Evolutionary conservation across 2,329 filamentous ascomycete species (phyloP), one percentile per base, ranked within the genome.

Genomic region (Xylaria sp.): DNA sequence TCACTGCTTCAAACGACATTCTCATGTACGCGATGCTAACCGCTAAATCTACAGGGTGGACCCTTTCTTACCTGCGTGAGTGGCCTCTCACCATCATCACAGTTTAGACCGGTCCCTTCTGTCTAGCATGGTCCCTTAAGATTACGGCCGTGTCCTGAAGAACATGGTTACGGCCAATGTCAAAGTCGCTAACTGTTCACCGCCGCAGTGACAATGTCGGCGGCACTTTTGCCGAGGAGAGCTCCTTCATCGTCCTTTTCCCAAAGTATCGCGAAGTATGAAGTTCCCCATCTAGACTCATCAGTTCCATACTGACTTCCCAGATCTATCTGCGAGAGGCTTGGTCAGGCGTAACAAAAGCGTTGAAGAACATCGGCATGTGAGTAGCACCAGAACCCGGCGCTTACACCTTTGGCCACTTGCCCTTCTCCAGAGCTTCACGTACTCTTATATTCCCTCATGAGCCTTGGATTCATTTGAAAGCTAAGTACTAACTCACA

Each of bases 211-310:
- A 98, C 80, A 98, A 98, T 78, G 79, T 81, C 33, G 92, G 87
- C 58, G 95, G 95, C 68, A 90, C 91, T 19, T 96, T 99, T 76
- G 85, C 89, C 56, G 94, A 99, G 78, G 95, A 98, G 80, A 97
- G 92, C 1, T 93, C 91, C 4, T 99, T 99, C 76, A 84, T 83
- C 6, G 70, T 73, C 0, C 82, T 98, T 6, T 98, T 98, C 75
- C 95, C 95, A 67, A 97, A 97, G 79, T 99, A 99, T 78, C 90
- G 95, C 73, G 95, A 99, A 83, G 86, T 92, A 52, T 97, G 98
- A 74, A n/a, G n/a, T n/a, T 82, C 7, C 8, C 15, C 33, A 21
- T 35, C 17, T 17, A 17, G 23, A 17, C 50, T 37, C 15, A 14
- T 49, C 21, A 14, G 14, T 28, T 50, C 17, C 12, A 4, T 15